A percentile compares a stretch with the other conserved stretches of the same genome.
Conservation (phyloP, 2,329 filamentous ascomycete species). For the Seiridium unicorne region DNA sequence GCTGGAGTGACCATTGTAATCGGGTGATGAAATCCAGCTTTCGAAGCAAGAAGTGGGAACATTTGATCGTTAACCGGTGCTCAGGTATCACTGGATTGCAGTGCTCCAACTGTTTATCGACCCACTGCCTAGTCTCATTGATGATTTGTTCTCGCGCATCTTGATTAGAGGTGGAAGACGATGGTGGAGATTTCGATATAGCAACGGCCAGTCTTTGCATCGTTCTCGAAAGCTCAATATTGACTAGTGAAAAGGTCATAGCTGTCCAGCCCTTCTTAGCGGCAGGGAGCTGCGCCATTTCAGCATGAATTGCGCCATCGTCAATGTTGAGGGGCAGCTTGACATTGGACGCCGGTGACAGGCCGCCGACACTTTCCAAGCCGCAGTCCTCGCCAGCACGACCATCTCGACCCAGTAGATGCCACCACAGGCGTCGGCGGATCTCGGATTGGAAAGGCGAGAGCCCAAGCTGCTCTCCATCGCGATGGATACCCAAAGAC, state of each 20-base stretch:
- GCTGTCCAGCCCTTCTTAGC: neutral
- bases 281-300: neutral
- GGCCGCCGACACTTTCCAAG: neutral
- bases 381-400: neutral
- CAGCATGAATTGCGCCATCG: neutral
- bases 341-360: neutral
- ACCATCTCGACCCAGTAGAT: constrained; percentile 13
- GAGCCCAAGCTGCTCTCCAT: constrained; percentile 22
- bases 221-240: neutral
- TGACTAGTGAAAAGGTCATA: neutral
- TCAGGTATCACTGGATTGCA: constrained; percentile 15
- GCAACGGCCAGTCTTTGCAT: neutral
- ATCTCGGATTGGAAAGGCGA: constrained; percentile 25
- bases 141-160: neutral
- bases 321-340: neutral
- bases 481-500: constrained; percentile 24
- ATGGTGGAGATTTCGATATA: neutral
- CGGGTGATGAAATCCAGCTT: constrained; percentile 13
- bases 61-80: constrained; percentile 8
- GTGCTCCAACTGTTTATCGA: constrained; percentile 5
- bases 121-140: neutral
- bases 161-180: neutral
- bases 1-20: constrained; percentile 9
- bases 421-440: constrained; percentile 27
- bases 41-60: constrained; percentile 3